Conservation (phyloP, 768 basidiomycete species). For the Mycena sanguinolenta region DNA sequence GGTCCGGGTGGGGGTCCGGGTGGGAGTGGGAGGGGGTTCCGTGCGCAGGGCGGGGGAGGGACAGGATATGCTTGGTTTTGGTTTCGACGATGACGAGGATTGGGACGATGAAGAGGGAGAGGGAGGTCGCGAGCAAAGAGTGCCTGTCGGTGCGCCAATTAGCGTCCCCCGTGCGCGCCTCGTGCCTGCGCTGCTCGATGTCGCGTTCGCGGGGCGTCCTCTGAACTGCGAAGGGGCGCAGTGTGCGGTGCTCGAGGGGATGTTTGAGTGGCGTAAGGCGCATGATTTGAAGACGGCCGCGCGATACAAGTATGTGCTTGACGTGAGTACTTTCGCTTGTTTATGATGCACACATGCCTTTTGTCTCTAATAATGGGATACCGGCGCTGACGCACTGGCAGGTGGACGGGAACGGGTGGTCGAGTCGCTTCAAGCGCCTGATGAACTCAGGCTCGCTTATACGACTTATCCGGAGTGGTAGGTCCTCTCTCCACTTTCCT, state of each 20-base stretch:
- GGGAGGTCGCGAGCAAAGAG: constrained; percentile 22
- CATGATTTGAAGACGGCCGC: constrained; percentile 59
- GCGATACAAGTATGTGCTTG: constrained; percentile 71
- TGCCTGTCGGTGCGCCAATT: constrained; percentile 51
- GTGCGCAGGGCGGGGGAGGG: background rate
- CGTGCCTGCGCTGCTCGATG: constrained; percentile 66
- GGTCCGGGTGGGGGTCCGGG: too few relatives aligned
- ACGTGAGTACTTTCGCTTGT: constrained; percentile 55
- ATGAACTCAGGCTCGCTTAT: constrained; percentile 70
- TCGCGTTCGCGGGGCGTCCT: constrained; percentile 62
- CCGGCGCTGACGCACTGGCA: constrained; percentile 33
- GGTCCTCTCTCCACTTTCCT: background rate
- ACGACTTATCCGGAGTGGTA: constrained; percentile 64
- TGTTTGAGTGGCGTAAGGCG: constrained; percentile 61
- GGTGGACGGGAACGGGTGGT: constrained; percentile 75
- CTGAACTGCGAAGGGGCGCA: constrained; percentile 55
- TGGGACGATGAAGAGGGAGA: background rate
- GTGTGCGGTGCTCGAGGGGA: constrained; percentile 56
- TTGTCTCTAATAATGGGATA: too few relatives aligned
- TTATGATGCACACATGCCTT: background rate
- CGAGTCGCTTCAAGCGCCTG: constrained; percentile 72
- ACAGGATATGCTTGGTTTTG: background rate
- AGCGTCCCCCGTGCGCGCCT: constrained; percentile 46
- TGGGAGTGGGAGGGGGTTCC: background rate
- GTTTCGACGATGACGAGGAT: background rate